phyloP scores from a whole-genome alignment of 306 rosid genomes.

The Glycine soja region DNA sequence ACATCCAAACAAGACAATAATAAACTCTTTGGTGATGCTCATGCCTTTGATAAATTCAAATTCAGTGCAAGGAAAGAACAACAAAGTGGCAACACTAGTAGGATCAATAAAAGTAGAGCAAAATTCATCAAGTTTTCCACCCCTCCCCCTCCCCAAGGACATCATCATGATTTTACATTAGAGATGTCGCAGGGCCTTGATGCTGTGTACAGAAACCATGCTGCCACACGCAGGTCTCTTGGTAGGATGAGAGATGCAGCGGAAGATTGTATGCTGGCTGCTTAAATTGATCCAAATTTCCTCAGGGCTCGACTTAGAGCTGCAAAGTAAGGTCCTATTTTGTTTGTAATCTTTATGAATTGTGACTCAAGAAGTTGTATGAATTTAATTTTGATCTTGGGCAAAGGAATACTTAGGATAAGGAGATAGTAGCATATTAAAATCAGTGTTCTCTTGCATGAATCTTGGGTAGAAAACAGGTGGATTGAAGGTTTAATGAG shows the following conservation, averaged over 20 bases:
- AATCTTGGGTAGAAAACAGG: constrained; percentile 1
- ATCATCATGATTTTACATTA: neutral
- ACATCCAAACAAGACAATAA: neutral
- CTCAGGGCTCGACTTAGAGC: constrained; percentile 28
- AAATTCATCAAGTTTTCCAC: neutral
- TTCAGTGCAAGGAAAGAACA: constrained; percentile 11
- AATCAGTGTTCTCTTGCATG: neutral
- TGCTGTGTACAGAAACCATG: constrained; percentile 34
- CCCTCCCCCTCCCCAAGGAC: neutral
- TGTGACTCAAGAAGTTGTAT: neutral
- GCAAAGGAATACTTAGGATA: neutral
- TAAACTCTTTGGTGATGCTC: neutral
- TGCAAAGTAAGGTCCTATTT: constrained; percentile 20
- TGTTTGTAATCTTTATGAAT: neutral
- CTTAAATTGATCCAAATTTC: constrained; percentile 24
- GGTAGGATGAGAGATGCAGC: constrained; percentile 25
- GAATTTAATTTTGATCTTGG: neutral
- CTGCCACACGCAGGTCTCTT: constrained; percentile 32
- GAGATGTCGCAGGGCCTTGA: constrained; percentile 16
- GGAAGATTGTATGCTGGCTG: constrained; percentile 22
- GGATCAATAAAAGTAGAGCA: neutral
- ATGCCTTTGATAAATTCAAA: neutral
- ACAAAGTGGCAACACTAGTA: neutral
- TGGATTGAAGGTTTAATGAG: neutral
- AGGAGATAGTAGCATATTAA: neutral